A percentile compares a stretch with the other conserved stretches of the same genome.
Conservation (phyloP, 768 basidiomycete species). For the Psilocybe tampanensis region DNA sequence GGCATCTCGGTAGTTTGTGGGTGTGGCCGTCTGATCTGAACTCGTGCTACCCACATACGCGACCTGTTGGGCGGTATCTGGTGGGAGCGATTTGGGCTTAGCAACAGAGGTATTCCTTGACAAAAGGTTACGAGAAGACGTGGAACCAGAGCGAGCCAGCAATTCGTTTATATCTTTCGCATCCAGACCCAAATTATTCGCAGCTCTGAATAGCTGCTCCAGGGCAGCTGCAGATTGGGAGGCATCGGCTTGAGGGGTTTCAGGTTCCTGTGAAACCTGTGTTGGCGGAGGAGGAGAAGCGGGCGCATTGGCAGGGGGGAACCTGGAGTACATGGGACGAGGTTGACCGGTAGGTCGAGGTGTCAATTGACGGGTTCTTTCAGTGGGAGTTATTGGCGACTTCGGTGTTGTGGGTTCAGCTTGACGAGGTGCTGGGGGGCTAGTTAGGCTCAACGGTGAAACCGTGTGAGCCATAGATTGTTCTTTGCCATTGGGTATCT, state of each 20-base stretch:
- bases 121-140: slow-evolving; percentile 46
- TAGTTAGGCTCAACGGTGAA: slow-evolving; percentile 25
- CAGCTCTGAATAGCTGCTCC: slow-evolving; percentile 76
- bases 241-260: slow-evolving; percentile 16
- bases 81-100: slow-evolving; percentile 11
- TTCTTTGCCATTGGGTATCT: slow-evolving; percentile 31
- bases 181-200: slow-evolving; percentile 74
- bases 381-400: slow-evolving; percentile 9
- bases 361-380: slow-evolving; percentile 15
- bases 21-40: slow-evolving; percentile 32
- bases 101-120: slow-evolving; percentile 18
- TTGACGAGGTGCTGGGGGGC: slow-evolving; percentile 30
- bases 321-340: slow-evolving; percentile 32
- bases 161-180: slow-evolving; percentile 70
- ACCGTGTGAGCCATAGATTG: slow-evolving; percentile 31
- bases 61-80: slow-evolving; percentile 21
- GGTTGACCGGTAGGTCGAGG: slow-evolving; percentile 22
- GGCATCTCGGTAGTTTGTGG: slow-evolving; percentile 18
- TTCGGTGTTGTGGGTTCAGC: slow-evolving; percentile 21
- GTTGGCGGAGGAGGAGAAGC: slow-evolving; percentile 12
- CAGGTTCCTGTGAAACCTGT: slow-evolving; percentile 11
- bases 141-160: slow-evolving; percentile 70
- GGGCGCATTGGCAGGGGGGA: slow-evolving; percentile 31
- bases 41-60: slow-evolving; percentile 29
- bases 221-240: slow-evolving; percentile 50